Percentiles rank a stretch among this genome's conserved stretches.
These are phyloP conservation scores for Lasiodiplodia theobromae DNA, from an alignment of 2,329 filamentous ascomycete species.

Conservation along the genomic window DNA sequence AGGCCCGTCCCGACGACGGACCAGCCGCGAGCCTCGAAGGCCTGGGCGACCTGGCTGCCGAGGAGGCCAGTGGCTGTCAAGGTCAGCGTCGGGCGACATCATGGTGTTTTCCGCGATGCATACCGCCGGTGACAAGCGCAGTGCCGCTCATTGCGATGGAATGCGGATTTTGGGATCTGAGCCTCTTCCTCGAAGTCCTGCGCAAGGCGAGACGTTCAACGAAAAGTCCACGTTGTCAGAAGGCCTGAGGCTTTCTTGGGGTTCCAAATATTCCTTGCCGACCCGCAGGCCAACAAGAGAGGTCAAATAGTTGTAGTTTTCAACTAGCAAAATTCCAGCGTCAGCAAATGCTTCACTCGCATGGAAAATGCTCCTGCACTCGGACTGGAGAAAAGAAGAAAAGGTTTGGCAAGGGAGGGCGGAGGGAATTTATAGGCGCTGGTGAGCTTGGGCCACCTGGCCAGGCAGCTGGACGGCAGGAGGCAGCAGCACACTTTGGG, in stretches of 20 bases:
- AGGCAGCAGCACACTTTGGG: neutral
- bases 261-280: slow-evolving; percentile 82
- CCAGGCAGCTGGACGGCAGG: neutral
- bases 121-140: slow-evolving; percentile 78
- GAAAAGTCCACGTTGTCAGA: slow-evolving; percentile 53
- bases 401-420: slow-evolving; percentile 10
- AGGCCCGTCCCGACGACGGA: slow-evolving; percentile 58
- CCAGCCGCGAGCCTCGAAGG: slow-evolving; percentile 72
- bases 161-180: neutral
- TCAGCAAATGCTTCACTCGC: slow-evolving; percentile 89
- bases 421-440: neutral
- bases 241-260: slow-evolving; percentile 37
- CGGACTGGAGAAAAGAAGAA: slow-evolving; percentile 55
- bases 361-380: slow-evolving; percentile 81
- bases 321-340: slow-evolving; percentile 89
- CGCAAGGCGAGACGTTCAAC: slow-evolving; percentile 56
- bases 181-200: slow-evolving; percentile 60
- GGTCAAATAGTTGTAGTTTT: slow-evolving; percentile 81
- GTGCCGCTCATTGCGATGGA: slow-evolving; percentile 52
- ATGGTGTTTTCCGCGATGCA: slow-evolving; percentile 18
- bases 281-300: slow-evolving; percentile 74
- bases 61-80: slow-evolving; percentile 76
- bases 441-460: neutral
- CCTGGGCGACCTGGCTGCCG: slow-evolving; percentile 76
- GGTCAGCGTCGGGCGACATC: slow-evolving; percentile 9